These are phyloP conservation scores for Crithidia sp. DNA, from an alignment of 208 protist species.

Conservation along the genomic window DNA sequence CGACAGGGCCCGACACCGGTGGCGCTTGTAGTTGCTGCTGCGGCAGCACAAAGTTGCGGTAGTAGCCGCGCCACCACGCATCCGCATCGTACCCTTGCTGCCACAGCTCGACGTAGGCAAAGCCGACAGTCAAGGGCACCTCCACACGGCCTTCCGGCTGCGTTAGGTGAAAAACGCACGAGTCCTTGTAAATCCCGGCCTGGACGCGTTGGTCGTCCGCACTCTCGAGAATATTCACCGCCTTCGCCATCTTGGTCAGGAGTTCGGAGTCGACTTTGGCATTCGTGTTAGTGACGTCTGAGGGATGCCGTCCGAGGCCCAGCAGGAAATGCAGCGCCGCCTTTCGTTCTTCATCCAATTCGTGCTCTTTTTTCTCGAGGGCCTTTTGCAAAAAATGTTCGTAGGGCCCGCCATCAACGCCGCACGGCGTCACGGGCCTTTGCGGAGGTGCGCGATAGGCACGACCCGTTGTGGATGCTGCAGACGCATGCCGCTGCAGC, in stretches of 20 bases:
- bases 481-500: no score
- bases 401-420: constrained; percentile 10
- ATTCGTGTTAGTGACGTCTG: no score
- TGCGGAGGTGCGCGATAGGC: neutral
- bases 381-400: constrained; percentile 16
- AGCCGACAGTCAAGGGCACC: constrained; percentile 15
- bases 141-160: constrained; percentile 14
- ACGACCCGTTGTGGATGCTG: neutral
- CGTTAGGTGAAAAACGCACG: constrained; percentile 3
- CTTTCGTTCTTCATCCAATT: neutral
- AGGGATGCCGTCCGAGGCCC: neutral
- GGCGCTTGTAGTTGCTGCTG: neutral
- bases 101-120: constrained; percentile 18
- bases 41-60: constrained; percentile 9
- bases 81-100: constrained; percentile 15
- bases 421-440: neutral
- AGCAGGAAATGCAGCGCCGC: constrained; percentile 15
- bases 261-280: no score
- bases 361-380: constrained; percentile 2
- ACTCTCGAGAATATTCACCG: neutral
- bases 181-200: neutral
- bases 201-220: no score
- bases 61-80: constrained; percentile 27
- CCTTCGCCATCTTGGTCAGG: neutral
- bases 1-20: no score